Evolutionary conservation across 768 basidiomycete genomes (phyloP).

Genomic region (Boletus rubroflammeus): DNA sequence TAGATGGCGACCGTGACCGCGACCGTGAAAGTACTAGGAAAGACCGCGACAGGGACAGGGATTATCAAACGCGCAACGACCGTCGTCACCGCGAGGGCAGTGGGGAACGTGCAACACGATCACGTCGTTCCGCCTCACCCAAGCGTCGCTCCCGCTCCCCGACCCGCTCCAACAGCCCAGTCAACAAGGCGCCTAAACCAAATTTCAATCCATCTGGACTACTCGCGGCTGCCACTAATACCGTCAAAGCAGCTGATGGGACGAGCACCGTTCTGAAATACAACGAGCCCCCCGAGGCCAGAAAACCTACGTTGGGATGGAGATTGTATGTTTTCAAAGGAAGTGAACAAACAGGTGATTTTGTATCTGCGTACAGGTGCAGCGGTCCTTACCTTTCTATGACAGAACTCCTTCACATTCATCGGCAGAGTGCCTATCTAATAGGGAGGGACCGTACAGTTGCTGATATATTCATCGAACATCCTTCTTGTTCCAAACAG

Average conservation of each 20-base stretch:
- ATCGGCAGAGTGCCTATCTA: conserved; percentile 91
- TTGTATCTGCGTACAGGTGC: background rate
- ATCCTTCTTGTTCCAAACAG: conserved; percentile 98
- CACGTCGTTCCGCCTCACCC: conserved; percentile 61
- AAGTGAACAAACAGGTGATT: conserved; percentile 83
- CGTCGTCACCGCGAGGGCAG: conserved; percentile 22
- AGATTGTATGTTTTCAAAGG: conserved; percentile 98
- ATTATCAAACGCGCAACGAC: conserved; percentile 34
- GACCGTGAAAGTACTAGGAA: conserved; percentile 14
- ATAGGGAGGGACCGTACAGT: conserved; percentile 87
- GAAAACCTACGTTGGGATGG: conserved; percentile 89
- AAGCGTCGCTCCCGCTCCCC: conserved; percentile 36
- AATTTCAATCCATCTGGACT: conserved; percentile 88
- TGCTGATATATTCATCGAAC: conserved; percentile 83
- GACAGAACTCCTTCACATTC: conserved; percentile 85
- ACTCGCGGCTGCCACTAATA: conserved; percentile 95
- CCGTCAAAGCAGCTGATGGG: conserved; percentile 72
- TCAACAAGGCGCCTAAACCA: conserved; percentile 76
- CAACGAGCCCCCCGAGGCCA: conserved; percentile 96
- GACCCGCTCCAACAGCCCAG: conserved; percentile 41
- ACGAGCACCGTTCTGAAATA: conserved; percentile 87
- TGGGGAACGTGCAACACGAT: conserved; percentile 30
- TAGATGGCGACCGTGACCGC: conserved; percentile 7
- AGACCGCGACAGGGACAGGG: conserved; percentile 36
- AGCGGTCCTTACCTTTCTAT: background rate